phyloP scores from a whole-genome alignment of 75 land plant species.

The Isoetes taiwanensis region DNA sequence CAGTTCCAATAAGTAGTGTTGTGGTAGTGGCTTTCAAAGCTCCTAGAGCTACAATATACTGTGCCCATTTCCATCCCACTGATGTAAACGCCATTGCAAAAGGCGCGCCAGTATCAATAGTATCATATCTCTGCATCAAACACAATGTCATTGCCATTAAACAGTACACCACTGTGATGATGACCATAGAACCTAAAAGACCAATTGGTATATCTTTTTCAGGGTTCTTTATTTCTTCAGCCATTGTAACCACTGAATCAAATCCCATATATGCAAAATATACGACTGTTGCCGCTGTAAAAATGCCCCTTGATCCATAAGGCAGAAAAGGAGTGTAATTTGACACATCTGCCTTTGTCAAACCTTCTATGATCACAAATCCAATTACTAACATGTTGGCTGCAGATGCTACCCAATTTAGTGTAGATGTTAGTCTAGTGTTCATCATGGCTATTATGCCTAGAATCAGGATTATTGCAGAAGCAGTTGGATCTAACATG shows the following conservation, averaged over 20 bases:
- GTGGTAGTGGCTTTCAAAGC: constrained; percentile 89
- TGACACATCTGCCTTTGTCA: too few species aligned
- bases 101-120: constrained; percentile 51
- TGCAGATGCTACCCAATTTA: constrained; percentile 49
- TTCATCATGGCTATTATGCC: constrained; percentile 33
- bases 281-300: constrained; percentile 42
- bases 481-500: constrained; percentile 48
- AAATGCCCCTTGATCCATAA: constrained; percentile 19
- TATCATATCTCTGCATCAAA: constrained; percentile 26
- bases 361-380: too few species aligned
- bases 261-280: constrained; percentile 52
- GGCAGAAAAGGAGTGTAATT: constrained; percentile 10
- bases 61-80: constrained; percentile 72
- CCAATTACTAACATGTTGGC: constrained; percentile 32
- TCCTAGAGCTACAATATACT: constrained; percentile 55
- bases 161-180: constrained; percentile 40
- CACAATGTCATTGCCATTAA: constrained; percentile 35
- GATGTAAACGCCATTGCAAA: constrained; percentile 46
- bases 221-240: constrained; percentile 62
- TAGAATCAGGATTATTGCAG: constrained; percentile 27
- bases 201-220: constrained; percentile 44
- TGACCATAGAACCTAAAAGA: constrained; percentile 40
- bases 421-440: constrained; percentile 31
- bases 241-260: constrained; percentile 55
- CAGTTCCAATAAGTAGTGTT: constrained; percentile 39